These are phyloP conservation scores for Striga hermonthica DNA, from an alignment of 305 asterid genomes.

Conservation along the genomic window DNA sequence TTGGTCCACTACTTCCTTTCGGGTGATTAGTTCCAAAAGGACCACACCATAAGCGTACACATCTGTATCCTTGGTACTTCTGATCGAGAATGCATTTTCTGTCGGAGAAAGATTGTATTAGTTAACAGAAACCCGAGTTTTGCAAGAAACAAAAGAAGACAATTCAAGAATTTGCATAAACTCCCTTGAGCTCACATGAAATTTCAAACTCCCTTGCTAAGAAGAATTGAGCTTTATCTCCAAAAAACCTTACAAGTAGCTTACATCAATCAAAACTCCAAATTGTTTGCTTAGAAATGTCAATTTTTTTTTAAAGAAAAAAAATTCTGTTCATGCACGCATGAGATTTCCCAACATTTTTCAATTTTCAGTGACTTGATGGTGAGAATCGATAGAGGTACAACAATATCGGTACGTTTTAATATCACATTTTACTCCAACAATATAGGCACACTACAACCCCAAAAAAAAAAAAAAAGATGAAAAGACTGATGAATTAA, in stretches of 20 bases:
- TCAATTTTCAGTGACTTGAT: no score
- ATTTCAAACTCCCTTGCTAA: no score
- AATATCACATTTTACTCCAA: background rate
- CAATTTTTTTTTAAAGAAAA: no score
- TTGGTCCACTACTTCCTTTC: constrained; percentile 61
- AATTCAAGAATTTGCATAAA: no score
- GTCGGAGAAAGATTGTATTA: constrained; percentile 27
- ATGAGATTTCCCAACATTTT: background rate
- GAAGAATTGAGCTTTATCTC: background rate
- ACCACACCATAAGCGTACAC: constrained; percentile 84
- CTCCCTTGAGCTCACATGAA: no score
- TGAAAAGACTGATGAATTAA: background rate
- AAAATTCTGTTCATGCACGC: no score
- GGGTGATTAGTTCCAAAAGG: constrained; percentile 65
- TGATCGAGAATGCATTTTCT: constrained; percentile 66
- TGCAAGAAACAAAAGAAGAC: no score
- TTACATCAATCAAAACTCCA: background rate
- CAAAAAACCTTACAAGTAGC: background rate
- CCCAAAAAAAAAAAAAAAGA: no score
- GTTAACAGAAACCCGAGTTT: background rate
- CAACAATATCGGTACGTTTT: background rate
- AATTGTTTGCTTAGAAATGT: no score
- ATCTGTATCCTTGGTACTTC: constrained; percentile 63
- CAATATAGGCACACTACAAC: no score
- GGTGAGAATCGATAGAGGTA: no score